Percentiles rank a stretch among this genome's conserved stretches.
Evolutionary conservation across 768 basidiomycete species (phyloP).

Genomic region (Sarcodon aspratus): DNA sequence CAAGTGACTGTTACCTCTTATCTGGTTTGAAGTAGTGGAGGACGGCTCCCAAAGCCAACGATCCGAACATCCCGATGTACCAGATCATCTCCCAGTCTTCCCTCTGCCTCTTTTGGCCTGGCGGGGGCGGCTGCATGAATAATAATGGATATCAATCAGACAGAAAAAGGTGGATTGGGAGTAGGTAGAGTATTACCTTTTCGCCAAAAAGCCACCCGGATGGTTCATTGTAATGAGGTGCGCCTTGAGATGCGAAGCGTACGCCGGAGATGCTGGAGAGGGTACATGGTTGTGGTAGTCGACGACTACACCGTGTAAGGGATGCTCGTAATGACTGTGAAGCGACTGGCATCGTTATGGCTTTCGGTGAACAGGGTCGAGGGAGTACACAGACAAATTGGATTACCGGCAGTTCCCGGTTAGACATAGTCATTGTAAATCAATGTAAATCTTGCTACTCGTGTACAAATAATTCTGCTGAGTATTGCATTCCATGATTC

Average conservation of each 20-base stretch:
- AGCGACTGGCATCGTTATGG: neutral
- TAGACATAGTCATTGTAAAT: no score
- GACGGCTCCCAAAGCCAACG: conserved; percentile 64
- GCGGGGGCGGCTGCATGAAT: conserved; percentile 48
- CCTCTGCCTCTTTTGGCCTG: conserved; percentile 77
- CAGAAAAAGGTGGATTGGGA: neutral
- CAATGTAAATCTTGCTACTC: no score
- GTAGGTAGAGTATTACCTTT: conserved; percentile 44
- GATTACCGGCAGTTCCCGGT: neutral
- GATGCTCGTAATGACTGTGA: neutral
- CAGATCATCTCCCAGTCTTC: conserved; percentile 89
- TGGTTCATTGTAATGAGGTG: conserved; percentile 83
- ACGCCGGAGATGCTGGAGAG: neutral
- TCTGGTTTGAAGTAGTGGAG: conserved; percentile 89
- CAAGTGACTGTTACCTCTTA: conserved; percentile 52
- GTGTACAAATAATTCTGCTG: no score
- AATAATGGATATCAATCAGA: neutral
- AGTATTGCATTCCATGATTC: no score
- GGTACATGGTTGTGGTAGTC: neutral
- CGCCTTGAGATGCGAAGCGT: conserved; percentile 56
- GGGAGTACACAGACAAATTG: neutral
- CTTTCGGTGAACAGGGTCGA: neutral
- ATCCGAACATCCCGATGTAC: conserved; percentile 87
- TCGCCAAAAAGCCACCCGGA: conserved; percentile 83
- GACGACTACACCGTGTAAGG: neutral